Conservation (phyloP, 495 filamentous ascomycete species). For the Hyaloscypha finlandica region DNA sequence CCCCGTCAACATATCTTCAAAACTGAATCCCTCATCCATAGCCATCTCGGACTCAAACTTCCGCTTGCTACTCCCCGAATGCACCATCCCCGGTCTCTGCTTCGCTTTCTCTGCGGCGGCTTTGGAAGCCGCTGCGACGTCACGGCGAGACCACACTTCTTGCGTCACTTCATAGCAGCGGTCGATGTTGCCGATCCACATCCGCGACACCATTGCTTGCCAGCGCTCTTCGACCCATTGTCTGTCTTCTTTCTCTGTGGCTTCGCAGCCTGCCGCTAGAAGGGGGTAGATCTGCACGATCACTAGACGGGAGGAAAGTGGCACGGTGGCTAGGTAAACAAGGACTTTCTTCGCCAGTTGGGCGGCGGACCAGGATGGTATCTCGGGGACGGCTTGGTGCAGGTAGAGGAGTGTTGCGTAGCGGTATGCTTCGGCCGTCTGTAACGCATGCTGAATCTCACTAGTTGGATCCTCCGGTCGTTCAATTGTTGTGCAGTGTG, state of each 20-base stretch:
- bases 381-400: conserved; percentile 77
- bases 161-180: conserved; percentile 57
- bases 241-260: conserved; percentile 59
- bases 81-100: conserved; percentile 28
- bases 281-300: conserved; percentile 81
- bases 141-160: conserved; percentile 57
- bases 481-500: conserved; percentile 50
- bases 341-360: conserved; percentile 65
- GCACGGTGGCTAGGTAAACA: conserved; percentile 63
- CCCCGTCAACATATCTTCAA: conserved; percentile 31
- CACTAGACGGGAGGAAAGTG: conserved; percentile 60
- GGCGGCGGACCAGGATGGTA: conserved; percentile 57
- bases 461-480: conserved; percentile 67
- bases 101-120: conserved; percentile 28
- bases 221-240: conserved; percentile 71
- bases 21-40: conserved; percentile 30
- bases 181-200: conserved; percentile 74
- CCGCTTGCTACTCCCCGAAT: conserved; percentile 27
- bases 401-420: conserved; percentile 76
- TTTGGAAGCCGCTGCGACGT: conserved; percentile 45
- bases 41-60: conserved; percentile 33
- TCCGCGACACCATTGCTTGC: conserved; percentile 59
- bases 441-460: conserved; percentile 65
- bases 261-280: conserved; percentile 71
- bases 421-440: conserved; percentile 76